Evolutionary conservation across 1,284 basidiomycete genomes (phyloP).

Genomic region (Ustilago trichophora): DNA sequence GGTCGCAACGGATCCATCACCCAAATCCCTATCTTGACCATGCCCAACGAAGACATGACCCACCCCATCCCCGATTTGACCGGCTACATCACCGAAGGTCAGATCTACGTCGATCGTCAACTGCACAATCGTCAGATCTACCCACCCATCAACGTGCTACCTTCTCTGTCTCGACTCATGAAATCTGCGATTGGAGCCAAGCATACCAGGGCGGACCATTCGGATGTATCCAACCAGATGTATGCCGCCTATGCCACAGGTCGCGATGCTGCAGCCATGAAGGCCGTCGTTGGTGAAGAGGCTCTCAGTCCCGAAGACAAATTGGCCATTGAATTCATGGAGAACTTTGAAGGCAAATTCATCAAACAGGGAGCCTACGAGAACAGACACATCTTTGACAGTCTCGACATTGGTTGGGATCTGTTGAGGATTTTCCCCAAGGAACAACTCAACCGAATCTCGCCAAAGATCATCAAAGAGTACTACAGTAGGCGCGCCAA

Average conservation of each 20-base stretch:
- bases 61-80: constrained; percentile 99
- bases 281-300: constrained; percentile 99
- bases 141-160: constrained; percentile 98
- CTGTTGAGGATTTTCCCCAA: constrained; percentile 98
- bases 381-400: constrained; percentile 95
- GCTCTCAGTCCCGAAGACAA: constrained; percentile 87
- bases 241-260: constrained; percentile 70
- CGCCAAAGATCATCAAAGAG: constrained; percentile 66
- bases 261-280: constrained; percentile 97
- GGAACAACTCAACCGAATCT: constrained; percentile 88
- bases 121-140: constrained; percentile 96
- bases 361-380: constrained; percentile 82
- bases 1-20: constrained; percentile 99
- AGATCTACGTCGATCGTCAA: constrained; percentile 94
- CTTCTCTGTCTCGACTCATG: constrained; percentile 98
- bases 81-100: constrained; percentile 98
- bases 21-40: constrained; percentile 98
- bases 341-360: constrained; percentile 64
- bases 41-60: constrained; percentile 99
- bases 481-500: constrained; percentile 61
- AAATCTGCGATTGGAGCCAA: constrained; percentile 99
- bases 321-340: constrained; percentile 63
- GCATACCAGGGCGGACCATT: constrained; percentile 96
- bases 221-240: constrained; percentile 81
- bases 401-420: constrained; percentile 95